Conservation (phyloP, 768 basidiomycete genomes). For the Mycena maculata region DNA sequence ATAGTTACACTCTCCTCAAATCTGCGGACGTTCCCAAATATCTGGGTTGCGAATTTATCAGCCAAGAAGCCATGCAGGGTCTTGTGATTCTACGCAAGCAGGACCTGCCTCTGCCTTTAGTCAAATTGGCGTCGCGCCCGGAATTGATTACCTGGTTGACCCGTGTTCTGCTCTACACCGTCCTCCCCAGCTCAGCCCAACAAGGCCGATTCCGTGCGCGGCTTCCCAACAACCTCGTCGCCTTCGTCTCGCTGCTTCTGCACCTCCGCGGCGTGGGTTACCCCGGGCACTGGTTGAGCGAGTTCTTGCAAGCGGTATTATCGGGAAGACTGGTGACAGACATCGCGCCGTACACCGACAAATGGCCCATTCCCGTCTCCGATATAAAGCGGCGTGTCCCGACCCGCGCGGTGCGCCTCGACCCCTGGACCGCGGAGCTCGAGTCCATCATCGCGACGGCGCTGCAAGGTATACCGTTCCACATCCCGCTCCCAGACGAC, state of each 20-base stretch:
- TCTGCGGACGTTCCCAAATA: constrained; percentile 17
- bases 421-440: constrained; percentile 18
- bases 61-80: not conserved
- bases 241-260: constrained; percentile 20
- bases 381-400: constrained; percentile 17
- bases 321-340: constrained; percentile 11
- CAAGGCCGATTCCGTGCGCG: constrained; percentile 13
- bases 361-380: constrained; percentile 21
- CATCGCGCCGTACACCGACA: constrained; percentile 18
- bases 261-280: constrained; percentile 17
- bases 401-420: constrained; percentile 14
- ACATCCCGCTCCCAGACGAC: not conserved
- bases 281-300: constrained; percentile 23
- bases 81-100: constrained; percentile 15
- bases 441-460: constrained; percentile 15
- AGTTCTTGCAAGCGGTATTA: constrained; percentile 11
- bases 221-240: constrained; percentile 24
- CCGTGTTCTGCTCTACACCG: constrained; percentile 11
- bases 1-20: constrained; percentile 20
- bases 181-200: constrained; percentile 5
- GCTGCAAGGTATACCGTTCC: constrained; percentile 9
- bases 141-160: constrained; percentile 25
- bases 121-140: constrained; percentile 1
- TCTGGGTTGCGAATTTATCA: constrained; percentile 13
- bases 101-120: constrained; percentile 3